Base-by-base conservation (phyloP, 2,329 filamentous ascomycete species). In the Ascosphaera acerosa region DNA sequence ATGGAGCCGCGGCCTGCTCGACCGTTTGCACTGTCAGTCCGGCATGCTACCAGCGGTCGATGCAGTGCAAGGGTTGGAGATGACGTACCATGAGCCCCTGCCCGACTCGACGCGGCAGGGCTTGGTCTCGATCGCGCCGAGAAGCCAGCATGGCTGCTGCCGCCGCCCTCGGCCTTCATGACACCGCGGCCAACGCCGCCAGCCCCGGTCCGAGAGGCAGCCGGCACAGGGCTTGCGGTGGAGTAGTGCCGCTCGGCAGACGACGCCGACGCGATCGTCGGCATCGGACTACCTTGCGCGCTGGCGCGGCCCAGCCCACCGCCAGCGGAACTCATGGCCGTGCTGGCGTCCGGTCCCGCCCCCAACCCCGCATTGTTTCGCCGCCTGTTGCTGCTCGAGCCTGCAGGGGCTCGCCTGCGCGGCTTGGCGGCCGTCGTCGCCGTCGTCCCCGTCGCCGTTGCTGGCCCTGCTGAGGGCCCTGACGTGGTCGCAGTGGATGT, bases 111-210 rank as follows among this genome's bases (percentile, higher is more conserved):
- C 10, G 19, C 17, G 17, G 30, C 19, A 15, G 30, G 19, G 18
- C 30, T 32, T 5, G 32, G 36, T 32, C 28, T 35, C 26, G 26
- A 12, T 15, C n/a, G 14, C 26, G 26, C 26, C 5, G 5, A 7
- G 5, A 15, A 6, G 16, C 6, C 26, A 5, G 37, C 17, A 38
- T 36, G 3, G 44, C 39, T 10, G 42, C 40, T 12, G 16, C 14
- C n/a, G 6, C 26, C 6, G 6, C 26, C 26, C 6, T 74, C 80
- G 36, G 67, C 71, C 70, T 89, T 51, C 36, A 44, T 54, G 15
- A 44, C 50, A 35, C 39, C 44, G 31, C 54, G 44, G 36, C 48
- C 49, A 27, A 40, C 35, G 29, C 33, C 47, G 20, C 40, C 36
- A 30, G 35, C 35, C 31, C 42, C 49, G 7, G 39, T 43, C 18